These are phyloP conservation scores for Neopestalotiopsis clavispora DNA, from an alignment of 2,329 filamentous ascomycete genomes.

Conservation along the genomic window DNA sequence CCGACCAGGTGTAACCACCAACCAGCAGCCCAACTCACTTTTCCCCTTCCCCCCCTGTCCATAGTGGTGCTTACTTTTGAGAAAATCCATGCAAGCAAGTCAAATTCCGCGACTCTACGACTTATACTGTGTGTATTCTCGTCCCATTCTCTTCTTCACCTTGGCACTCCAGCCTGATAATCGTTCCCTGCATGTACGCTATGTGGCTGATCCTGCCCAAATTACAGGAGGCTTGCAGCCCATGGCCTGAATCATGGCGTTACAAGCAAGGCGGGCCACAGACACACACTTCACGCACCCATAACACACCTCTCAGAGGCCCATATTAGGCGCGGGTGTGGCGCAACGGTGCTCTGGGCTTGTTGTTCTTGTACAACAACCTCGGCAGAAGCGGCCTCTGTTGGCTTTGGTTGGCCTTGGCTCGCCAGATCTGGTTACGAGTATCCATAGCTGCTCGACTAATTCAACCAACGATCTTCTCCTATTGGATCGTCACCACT, in stretches of 20 bases:
- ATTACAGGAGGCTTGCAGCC: constrained; percentile 1
- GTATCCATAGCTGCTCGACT: not conserved
- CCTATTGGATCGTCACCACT: not conserved
- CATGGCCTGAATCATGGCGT: not conserved
- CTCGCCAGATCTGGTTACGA: not conserved
- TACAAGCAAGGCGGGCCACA: not conserved
- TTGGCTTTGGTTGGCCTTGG: not conserved
- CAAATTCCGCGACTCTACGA: not conserved
- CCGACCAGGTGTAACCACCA: not conserved
- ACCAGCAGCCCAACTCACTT: too few relatives aligned
- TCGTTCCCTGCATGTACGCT: not conserved
- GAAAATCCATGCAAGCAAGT: not conserved
- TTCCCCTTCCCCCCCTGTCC: not conserved
- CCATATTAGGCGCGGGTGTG: not conserved
- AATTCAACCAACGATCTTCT: not conserved
- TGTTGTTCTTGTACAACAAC: not conserved
- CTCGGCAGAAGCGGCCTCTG: not conserved
- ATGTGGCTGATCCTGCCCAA: not conserved
- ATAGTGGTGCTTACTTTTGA: not conserved
- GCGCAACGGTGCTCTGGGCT: not conserved
- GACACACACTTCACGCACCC: not conserved
- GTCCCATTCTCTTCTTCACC: not conserved
- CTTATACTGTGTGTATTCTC: not conserved
- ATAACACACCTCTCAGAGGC: not conserved
- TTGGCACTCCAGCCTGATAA: not conserved